Evolutionary conservation across 208 protist genomes (phyloP).

Genomic region (Sergeia podlipaevii): DNA sequence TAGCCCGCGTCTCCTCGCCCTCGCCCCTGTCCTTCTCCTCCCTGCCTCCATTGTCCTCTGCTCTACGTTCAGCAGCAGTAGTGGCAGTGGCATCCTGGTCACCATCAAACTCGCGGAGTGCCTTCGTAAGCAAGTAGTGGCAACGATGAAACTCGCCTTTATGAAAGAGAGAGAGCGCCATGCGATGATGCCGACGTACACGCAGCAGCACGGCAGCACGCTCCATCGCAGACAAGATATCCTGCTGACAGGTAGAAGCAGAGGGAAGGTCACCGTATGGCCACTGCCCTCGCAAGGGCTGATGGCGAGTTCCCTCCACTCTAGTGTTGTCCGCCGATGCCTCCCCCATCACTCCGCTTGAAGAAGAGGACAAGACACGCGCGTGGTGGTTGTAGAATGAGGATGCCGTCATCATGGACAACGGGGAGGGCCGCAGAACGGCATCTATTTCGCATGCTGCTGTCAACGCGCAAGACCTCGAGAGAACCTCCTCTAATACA

Average conservation of each 20-base stretch:
- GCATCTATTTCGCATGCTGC: neutral
- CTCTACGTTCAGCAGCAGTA: neutral
- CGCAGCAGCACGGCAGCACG: slow-evolving; percentile 12
- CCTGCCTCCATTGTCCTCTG: neutral
- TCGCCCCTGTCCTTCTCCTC: no score
- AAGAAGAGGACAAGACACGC: no score
- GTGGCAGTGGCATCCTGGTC: no score
- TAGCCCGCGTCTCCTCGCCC: no score
- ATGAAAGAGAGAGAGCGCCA: slow-evolving; percentile 48
- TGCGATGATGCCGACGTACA: slow-evolving; percentile 36
- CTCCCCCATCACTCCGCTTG: no score
- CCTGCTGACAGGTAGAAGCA: neutral
- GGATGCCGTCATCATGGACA: neutral
- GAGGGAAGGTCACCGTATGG: neutral
- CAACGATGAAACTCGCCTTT: slow-evolving; percentile 77
- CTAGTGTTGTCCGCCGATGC: no score
- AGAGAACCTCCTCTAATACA: slow-evolving; percentile 11
- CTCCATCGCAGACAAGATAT: slow-evolving; percentile 2
- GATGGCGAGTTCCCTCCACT: no score
- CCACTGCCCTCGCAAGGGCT: no score
- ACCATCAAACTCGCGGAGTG: slow-evolving; percentile 30
- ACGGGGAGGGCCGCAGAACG: neutral
- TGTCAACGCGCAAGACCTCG: slow-evolving; percentile 1
- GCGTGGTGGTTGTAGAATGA: neutral
- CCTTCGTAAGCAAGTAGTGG: slow-evolving; percentile 45